These are phyloP conservation scores for Vitellaria paradoxa DNA, from an alignment of 179 eudicot species.

Conservation along the genomic window DNA sequence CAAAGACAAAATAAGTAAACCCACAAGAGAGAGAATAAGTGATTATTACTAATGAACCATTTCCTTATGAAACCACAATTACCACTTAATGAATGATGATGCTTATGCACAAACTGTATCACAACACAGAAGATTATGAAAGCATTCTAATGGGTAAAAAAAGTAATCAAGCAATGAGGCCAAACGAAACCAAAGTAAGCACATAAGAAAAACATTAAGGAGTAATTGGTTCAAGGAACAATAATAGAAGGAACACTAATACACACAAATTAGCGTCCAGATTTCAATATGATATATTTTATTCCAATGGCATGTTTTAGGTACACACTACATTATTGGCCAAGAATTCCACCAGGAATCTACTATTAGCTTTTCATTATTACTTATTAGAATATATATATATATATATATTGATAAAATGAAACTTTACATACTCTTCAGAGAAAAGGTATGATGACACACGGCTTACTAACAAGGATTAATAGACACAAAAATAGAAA, in stretches of 20 bases:
- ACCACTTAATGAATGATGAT: not conserved
- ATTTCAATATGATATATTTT: not conserved
- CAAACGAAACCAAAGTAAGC: conserved; percentile 1
- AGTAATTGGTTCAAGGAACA: conserved; percentile 4
- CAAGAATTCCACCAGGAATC: not conserved
- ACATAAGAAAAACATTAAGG: not conserved
- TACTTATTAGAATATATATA: too few relatives aligned
- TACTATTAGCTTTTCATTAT: not conserved
- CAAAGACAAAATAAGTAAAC: not conserved
- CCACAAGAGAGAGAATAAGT: not conserved
- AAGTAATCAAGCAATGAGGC: not conserved
- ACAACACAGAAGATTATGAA: not conserved
- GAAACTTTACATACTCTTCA: not conserved
- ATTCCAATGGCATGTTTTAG: conserved; percentile 4
- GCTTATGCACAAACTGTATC: not conserved
- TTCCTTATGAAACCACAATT: not conserved
- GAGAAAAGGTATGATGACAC: not conserved
- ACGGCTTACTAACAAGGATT: not conserved
- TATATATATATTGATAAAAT: too few relatives aligned
- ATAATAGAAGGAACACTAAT: too few relatives aligned
- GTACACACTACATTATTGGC: not conserved
- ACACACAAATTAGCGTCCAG: not conserved
- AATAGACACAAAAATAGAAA: not conserved
- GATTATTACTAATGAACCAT: not conserved
- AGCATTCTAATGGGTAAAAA: not conserved